A percentile compares a stretch with the other conserved stretches of the same genome.
phyloP scores from a whole-genome alignment of 116 monocot genomes.

The Zostera marina region DNA sequence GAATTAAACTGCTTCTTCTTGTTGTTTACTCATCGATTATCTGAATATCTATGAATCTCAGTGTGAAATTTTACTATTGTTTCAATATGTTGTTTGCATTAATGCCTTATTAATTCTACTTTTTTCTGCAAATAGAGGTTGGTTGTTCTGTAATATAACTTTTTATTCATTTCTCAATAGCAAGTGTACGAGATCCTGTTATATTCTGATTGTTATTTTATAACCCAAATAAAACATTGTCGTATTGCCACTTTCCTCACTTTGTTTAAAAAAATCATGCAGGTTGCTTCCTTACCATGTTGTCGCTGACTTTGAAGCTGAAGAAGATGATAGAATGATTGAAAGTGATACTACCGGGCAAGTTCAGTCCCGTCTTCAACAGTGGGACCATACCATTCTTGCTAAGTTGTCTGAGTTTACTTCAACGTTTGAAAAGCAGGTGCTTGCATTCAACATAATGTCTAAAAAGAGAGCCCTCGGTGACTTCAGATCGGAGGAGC shows the following conservation, averaged over 20 bases:
- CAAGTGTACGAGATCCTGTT: no score
- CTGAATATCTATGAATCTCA: no score
- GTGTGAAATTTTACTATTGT: no score
- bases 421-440: conserved; percentile 84
- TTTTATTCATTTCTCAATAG: no score
- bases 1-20: no score
- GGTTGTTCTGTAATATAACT: no score
- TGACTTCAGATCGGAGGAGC: conserved; percentile 83
- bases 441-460: conserved; percentile 91
- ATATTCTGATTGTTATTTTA: not conserved
- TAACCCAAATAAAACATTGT: not conserved
- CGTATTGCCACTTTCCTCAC: not conserved
- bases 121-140: no score
- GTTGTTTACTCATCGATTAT: no score
- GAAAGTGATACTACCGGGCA: conserved; percentile 77
- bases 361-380: conserved; percentile 62
- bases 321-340: conserved; percentile 80
- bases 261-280: conserved; percentile 6
- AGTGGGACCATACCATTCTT: conserved; percentile 89
- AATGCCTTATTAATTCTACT: no score
- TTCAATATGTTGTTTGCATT: no score
- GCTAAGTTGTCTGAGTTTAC: conserved; percentile 70
- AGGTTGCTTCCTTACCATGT: conserved; percentile 89
- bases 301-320: conserved; percentile 84
- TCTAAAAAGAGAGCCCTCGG: conserved; percentile 55